Evolutionary conservation across 257 asterid genomes (phyloP).

Genomic region (Buddleja alternifolia): DNA sequence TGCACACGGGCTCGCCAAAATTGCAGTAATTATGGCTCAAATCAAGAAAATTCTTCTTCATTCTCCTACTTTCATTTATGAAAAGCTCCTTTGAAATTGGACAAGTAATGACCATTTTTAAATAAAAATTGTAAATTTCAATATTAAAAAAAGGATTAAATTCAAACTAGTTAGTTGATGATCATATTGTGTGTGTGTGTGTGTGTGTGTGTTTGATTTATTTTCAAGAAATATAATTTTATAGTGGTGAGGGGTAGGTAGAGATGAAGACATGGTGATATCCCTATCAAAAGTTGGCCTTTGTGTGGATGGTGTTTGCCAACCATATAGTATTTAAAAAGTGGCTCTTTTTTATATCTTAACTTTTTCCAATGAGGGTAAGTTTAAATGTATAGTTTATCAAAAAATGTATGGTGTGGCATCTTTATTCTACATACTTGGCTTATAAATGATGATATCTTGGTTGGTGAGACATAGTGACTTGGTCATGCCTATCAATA

Average conservation of each 20-base stretch:
- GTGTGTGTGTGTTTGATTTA: slow-evolving; percentile 10
- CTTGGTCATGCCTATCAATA: slow-evolving; percentile 30
- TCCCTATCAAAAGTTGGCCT: slow-evolving; percentile 59
- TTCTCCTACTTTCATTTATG: too few species aligned
- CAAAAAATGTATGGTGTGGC: slow-evolving; percentile 35
- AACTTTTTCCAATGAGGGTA: slow-evolving; percentile 11
- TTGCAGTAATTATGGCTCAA: too few species aligned
- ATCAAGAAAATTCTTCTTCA: too few species aligned
- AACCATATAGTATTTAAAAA: slow-evolving; percentile 40
- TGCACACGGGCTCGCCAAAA: too few species aligned
- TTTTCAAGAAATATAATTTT: neutral
- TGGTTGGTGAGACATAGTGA: slow-evolving; percentile 48
- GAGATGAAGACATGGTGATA: slow-evolving; percentile 59
- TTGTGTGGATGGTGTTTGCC: slow-evolving; percentile 45
- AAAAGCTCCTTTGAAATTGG: slow-evolving; percentile 13
- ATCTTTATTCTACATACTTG: slow-evolving; percentile 34
- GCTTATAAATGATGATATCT: slow-evolving; percentile 36
- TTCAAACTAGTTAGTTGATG: too few species aligned
- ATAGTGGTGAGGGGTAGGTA: slow-evolving; percentile 78
- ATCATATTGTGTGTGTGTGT: neutral
- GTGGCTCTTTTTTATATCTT: slow-evolving; percentile 19
- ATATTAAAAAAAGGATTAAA: slow-evolving; percentile 8
- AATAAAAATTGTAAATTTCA: neutral
- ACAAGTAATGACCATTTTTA: slow-evolving; percentile 4
- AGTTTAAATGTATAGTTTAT: slow-evolving; percentile 26